Evolutionary conservation across 805 yeast genomes (phyloP).

Genomic region (Ogataea ramenticola): DNA sequence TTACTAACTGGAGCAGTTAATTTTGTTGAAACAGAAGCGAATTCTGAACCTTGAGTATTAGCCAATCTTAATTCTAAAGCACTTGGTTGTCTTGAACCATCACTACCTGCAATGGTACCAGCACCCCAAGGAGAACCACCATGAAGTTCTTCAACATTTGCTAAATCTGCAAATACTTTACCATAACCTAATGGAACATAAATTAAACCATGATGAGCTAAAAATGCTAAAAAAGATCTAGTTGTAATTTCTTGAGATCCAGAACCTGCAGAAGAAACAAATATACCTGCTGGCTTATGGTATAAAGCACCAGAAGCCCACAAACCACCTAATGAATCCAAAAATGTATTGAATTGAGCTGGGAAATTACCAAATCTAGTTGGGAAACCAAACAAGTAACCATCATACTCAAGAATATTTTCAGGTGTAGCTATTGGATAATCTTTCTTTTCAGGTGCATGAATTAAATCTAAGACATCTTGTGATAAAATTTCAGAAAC

Average conservation of each 20-base stretch:
- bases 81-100: slow-evolving; percentile 66
- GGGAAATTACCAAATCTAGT: slow-evolving; percentile 81
- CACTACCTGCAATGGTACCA: slow-evolving; percentile 69
- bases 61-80: slow-evolving; percentile 60
- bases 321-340: slow-evolving; percentile 71
- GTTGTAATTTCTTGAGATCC: slow-evolving; percentile 80
- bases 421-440: slow-evolving; percentile 58
- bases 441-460: slow-evolving; percentile 59
- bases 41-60: slow-evolving; percentile 58
- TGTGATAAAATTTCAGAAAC: slow-evolving; percentile 68
- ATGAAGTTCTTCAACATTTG: slow-evolving; percentile 55
- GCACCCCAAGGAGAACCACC: slow-evolving; percentile 89
- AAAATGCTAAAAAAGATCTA: slow-evolving; percentile 53
- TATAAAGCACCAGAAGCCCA: slow-evolving; percentile 71
- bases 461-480: slow-evolving; percentile 47
- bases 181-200: slow-evolving; percentile 71
- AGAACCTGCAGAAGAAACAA: slow-evolving; percentile 71
- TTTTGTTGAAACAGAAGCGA: slow-evolving; percentile 38
- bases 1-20: slow-evolving; percentile 7
- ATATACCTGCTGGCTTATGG: slow-evolving; percentile 71
- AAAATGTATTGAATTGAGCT: slow-evolving; percentile 69
- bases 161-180: slow-evolving; percentile 45
- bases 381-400: slow-evolving; percentile 78
- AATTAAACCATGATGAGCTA: slow-evolving; percentile 76
- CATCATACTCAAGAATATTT: slow-evolving; percentile 61